Evolutionary conservation across 2,329 filamentous ascomycete genomes (phyloP).

Genomic region (Clonostachys byssicola): DNA sequence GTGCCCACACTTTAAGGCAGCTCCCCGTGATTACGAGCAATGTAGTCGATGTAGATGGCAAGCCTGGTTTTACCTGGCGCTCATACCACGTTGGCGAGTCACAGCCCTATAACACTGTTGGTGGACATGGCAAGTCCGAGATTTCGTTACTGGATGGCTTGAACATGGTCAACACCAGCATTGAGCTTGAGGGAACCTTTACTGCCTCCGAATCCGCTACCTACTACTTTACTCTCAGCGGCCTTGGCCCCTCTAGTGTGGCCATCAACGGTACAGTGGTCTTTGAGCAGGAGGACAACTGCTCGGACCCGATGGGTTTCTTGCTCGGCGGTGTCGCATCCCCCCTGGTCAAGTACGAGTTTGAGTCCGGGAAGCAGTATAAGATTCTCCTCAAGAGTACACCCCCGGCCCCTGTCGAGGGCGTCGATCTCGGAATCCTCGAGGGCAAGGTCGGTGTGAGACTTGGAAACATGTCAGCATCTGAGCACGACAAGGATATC

Average conservation of each 20-base stretch:
- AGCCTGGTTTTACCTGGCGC: not conserved
- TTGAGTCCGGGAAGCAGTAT: constrained; percentile 20
- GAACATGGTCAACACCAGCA: not conserved
- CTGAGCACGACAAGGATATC: not conserved
- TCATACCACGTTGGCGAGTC: not conserved
- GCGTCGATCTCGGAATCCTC: constrained; percentile 18
- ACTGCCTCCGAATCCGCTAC: constrained; percentile 14
- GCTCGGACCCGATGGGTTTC: constrained; percentile 3
- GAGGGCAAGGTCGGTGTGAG: not conserved
- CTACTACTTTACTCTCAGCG: constrained; percentile 21
- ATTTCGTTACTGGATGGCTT: not conserved
- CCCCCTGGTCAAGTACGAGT: constrained; percentile 19
- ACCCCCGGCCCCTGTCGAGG: constrained; percentile 14
- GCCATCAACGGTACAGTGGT: constrained; percentile 17
- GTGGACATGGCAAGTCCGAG: constrained; percentile 8
- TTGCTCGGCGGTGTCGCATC: constrained; percentile 11
- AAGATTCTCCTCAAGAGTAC: constrained; percentile 19
- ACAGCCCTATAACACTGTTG: not conserved
- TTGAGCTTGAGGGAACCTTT: constrained; percentile 11
- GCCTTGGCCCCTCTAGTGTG: constrained; percentile 15
- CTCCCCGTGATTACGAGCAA: not conserved
- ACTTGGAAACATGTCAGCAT: not conserved
- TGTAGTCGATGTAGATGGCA: not conserved
- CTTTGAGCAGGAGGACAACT: constrained; percentile 13
- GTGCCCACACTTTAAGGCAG: not conserved